Base-by-base conservation (phyloP, 2,329 filamentous ascomycete genomes). In the Aspergillus novofumigatus region DNA sequence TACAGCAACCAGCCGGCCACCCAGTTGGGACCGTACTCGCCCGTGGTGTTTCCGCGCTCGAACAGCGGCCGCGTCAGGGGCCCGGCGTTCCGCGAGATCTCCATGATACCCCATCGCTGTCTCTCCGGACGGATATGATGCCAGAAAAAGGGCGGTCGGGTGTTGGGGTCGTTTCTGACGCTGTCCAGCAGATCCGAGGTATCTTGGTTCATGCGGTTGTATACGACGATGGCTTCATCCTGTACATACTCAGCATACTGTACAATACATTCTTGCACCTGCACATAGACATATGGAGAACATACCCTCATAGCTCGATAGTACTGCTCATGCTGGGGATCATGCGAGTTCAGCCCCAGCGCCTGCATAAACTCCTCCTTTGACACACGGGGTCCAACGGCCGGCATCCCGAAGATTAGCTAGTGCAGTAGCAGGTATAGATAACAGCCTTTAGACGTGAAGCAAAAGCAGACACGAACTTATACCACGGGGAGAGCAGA, bases 291-390 rank as follows among this genome's bases (percentile, higher is more conserved):
- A 56, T 17, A 21, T 28, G 29, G 49, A 28, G 23, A 69, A 69
- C 72, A 58, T 71, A 78, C 76, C 64, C 76, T 69, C 76, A 78
- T 78, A 47, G 75, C 75, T 53, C 74, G 69, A 59, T 78, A 78
- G 50, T 69, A 72, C 57, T 74, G 74, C 57, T 78, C 76, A 65
- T 77, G 72, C 55, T 75, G 73, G 23, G 74, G 70, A 59, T 77
- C 70, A 29, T 72, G 72, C 4, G 75, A 67, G 51, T 71, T 72
- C 11, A 78, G 66, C 38, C 72, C 73, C 48, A 78, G 63, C 23
- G 76, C 76, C 23, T 69, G 71, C 75, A 78, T 77, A 63, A 78
- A 78, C 58, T 78, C 76, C 53, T 78, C 76, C 59, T 78, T 78
- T 25, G 75, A 74, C 42, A 72, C 75, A 52, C 76, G 73, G 47